Conservation (phyloP, 2,329 filamentous ascomycete species). For the Cercospora berteroae region DNA sequence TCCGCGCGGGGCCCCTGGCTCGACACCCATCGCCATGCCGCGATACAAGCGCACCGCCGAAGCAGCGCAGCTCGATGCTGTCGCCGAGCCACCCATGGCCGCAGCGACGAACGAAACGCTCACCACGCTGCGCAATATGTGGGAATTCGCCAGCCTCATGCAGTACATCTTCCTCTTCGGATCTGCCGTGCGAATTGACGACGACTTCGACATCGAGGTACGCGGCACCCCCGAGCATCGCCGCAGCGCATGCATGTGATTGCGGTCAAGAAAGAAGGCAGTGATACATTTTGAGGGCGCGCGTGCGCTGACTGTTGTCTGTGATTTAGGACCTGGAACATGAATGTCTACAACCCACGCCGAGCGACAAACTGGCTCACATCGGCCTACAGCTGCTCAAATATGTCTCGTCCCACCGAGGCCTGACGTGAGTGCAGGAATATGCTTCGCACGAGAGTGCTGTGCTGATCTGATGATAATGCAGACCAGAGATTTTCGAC, state of each 20-base stretch:
- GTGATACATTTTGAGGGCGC: not conserved
- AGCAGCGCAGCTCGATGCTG: constrained; percentile 49
- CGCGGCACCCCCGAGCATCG: constrained; percentile 27
- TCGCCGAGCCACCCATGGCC: constrained; percentile 27
- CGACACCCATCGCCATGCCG: constrained; percentile 41
- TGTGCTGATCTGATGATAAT: not conserved
- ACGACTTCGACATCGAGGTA: constrained; percentile 88
- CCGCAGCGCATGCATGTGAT: constrained; percentile 7
- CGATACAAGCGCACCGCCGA: constrained; percentile 57
- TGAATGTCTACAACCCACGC: constrained; percentile 75
- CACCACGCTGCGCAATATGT: constrained; percentile 76
- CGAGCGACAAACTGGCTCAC: constrained; percentile 70
- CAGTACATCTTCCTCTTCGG: constrained; percentile 95
- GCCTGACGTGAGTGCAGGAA: constrained; percentile 69
- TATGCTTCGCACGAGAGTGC: not conserved
- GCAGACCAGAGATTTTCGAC: constrained; percentile 81
- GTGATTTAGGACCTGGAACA: constrained; percentile 72
- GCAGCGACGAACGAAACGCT: constrained; percentile 50
- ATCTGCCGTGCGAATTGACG: constrained; percentile 82
- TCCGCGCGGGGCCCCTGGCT: not conserved
- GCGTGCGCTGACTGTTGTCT: constrained; percentile 30
- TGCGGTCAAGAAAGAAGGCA: not conserved
- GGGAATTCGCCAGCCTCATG: constrained; percentile 91
- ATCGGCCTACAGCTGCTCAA: constrained; percentile 87
- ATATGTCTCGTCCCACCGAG: constrained; percentile 89